These are phyloP conservation scores for Echites panduratus DNA, from an alignment of 257 asterid genomes.

Conservation along the genomic window DNA sequence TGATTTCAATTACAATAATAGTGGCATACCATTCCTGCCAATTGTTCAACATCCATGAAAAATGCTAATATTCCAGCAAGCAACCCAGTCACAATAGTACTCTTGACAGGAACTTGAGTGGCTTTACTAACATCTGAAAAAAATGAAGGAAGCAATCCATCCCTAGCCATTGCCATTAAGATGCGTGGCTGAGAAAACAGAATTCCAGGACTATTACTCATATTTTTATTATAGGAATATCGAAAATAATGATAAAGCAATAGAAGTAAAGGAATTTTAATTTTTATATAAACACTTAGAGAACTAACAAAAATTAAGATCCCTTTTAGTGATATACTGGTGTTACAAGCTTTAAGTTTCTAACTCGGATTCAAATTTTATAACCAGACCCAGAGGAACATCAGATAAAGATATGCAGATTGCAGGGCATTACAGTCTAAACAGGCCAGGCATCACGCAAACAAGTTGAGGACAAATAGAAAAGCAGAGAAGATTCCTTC, in stretches of 20 bases:
- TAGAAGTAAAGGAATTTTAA: neutral
- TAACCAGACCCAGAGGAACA: neutral
- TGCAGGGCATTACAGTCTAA: neutral
- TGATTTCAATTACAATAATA: neutral
- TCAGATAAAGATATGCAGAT: neutral
- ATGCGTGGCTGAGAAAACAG: constrained; percentile 69
- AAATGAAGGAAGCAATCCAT: constrained; percentile 90
- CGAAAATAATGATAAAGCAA: neutral
- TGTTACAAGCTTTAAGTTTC: neutral
- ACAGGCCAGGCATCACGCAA: neutral
- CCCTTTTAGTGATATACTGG: neutral
- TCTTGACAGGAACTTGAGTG: constrained; percentile 82
- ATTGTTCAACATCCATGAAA: constrained; percentile 92
- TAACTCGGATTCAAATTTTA: neutral
- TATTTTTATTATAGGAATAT: neutral
- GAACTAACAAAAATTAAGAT: neutral
- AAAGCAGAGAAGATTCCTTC: neutral
- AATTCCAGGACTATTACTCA: neutral
- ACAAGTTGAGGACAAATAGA: neutral
- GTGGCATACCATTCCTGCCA: constrained; percentile 87
- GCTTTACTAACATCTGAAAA: constrained; percentile 65
- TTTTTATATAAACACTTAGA: neutral
- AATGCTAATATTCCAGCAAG: constrained; percentile 74
- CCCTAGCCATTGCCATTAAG: constrained; percentile 98
- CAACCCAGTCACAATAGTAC: constrained; percentile 72